These are phyloP conservation scores for Penicillium paxilli DNA, from an alignment of 495 filamentous ascomycete species.

Conservation along the genomic window DNA sequence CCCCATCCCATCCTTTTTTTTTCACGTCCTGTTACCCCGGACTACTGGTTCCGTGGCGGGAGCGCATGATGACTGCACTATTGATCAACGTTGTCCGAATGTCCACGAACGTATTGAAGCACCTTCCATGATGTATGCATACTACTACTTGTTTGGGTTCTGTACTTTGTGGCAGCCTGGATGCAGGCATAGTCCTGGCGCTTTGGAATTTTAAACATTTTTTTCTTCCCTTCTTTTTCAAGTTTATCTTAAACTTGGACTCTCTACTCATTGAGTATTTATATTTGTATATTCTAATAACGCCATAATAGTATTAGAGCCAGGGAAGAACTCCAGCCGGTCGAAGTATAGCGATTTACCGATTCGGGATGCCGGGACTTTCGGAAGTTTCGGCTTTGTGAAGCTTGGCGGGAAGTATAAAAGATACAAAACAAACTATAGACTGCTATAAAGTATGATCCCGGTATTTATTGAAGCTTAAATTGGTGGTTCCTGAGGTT, in stretches of 20 bases:
- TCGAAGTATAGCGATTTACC: too few relatives aligned
- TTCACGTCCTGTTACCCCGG: constrained; percentile 20
- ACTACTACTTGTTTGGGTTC: constrained; percentile 21
- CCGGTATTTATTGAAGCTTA: neutral
- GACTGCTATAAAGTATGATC: too few relatives aligned
- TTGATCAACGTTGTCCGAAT: constrained; percentile 24
- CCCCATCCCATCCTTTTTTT: too few relatives aligned
- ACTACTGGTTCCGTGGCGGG: constrained; percentile 8
- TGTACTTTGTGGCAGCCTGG: constrained; percentile 21
- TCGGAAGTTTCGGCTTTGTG: neutral
- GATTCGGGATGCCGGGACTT: constrained; percentile 14
- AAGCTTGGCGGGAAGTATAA: constrained; percentile 11
- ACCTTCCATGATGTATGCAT: constrained; percentile 42
- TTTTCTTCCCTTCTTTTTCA: neutral
- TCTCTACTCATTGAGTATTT: too few relatives aligned
- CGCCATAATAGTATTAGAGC: too few relatives aligned
- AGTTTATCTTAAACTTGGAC: too few relatives aligned
- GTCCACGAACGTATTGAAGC: constrained; percentile 38
- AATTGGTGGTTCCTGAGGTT: neutral
- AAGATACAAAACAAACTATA: too few relatives aligned
- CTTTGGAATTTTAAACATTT: constrained; percentile 12
- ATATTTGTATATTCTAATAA: too few relatives aligned
- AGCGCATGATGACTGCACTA: constrained; percentile 17
- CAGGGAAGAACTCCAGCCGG: too few relatives aligned
- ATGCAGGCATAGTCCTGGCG: constrained; percentile 9